Conservation (phyloP, 225 moss, liverwort and hornwort genomes). For the Neckera pumila region DNA sequence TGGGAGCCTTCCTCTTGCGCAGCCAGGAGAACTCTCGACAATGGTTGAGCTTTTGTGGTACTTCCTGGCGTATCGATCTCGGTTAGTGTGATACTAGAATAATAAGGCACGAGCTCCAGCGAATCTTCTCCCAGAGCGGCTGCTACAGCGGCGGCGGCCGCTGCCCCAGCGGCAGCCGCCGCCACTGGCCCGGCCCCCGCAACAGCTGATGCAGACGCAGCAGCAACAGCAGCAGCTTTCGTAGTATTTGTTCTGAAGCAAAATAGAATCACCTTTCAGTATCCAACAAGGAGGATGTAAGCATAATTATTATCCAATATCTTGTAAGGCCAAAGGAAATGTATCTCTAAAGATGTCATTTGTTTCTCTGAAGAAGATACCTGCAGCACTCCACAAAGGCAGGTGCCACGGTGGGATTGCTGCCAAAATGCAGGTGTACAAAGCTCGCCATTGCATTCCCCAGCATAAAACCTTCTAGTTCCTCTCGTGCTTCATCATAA, state of each 20-base stretch:
- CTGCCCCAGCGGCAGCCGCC: slow-evolving; percentile 60
- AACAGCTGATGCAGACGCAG: slow-evolving; percentile 64
- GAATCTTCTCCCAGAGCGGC: slow-evolving; percentile 46
- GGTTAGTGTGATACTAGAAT: slow-evolving; percentile 21
- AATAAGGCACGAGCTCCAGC: slow-evolving; percentile 34
- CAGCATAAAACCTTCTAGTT: slow-evolving; percentile 62
- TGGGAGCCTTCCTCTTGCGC: slow-evolving; percentile 21
- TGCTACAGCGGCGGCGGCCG: slow-evolving; percentile 54
- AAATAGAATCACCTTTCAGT: neutral
- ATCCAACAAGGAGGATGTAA: neutral
- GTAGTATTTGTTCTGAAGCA: slow-evolving; percentile 46
- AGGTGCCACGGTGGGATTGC: slow-evolving; percentile 48
- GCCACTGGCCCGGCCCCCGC: slow-evolving; percentile 63
- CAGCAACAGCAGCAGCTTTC: slow-evolving; percentile 68
- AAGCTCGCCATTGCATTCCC: slow-evolving; percentile 58
- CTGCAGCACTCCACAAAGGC: slow-evolving; percentile 63
- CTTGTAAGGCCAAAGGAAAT: neutral
- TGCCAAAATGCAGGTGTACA: slow-evolving; percentile 64
- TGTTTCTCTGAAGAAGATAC: slow-evolving; percentile 1
- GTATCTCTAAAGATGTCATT: neutral
- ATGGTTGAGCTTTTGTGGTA: neutral
- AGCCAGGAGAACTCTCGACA: slow-evolving; percentile 1
- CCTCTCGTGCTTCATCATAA: slow-evolving; percentile 32
- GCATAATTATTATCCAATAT: neutral
- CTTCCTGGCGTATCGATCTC: slow-evolving; percentile 13